These are phyloP conservation scores for Boletus subparvulus DNA, from an alignment of 768 basidiomycete species.

Conservation along the genomic window DNA sequence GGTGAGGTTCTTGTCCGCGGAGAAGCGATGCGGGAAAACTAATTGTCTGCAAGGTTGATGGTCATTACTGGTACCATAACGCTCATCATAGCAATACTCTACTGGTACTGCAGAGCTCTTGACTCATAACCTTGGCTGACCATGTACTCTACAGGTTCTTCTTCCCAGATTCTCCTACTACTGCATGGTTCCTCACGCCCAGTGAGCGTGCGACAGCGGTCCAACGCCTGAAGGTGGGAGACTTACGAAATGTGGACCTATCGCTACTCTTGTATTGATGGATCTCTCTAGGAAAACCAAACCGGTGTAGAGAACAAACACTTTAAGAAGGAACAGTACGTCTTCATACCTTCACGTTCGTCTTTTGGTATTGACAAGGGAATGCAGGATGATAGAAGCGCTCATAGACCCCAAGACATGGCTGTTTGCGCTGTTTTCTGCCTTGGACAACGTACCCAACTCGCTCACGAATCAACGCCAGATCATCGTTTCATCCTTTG, in stretches of 20 bases:
- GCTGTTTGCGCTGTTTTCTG: conserved; percentile 70
- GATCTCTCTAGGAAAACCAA: conserved; percentile 56
- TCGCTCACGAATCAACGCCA: conserved; percentile 64
- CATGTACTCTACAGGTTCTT: conserved; percentile 43
- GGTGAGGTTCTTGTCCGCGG: conserved; percentile 36
- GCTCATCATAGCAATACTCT: conserved; percentile 47
- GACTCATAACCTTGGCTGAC: background rate
- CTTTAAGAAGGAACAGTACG: conserved; percentile 79
- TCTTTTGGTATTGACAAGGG: background rate
- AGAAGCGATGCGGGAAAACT: background rate
- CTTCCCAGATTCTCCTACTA: conserved; percentile 76
- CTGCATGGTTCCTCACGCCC: conserved; percentile 68
- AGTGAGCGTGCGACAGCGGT: conserved; percentile 65
- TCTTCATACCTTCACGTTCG: conserved; percentile 1
- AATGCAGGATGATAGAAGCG: conserved; percentile 62
- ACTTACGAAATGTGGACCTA: background rate
- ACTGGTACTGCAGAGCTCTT: conserved; percentile 43
- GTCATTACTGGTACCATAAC: conserved; percentile 65
- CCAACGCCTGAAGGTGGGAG: conserved; percentile 56
- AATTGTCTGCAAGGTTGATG: conserved; percentile 51
- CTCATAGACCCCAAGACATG: conserved; percentile 70
- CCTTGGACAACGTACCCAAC: conserved; percentile 61
- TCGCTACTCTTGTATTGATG: background rate
- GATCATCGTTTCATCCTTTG: conserved; percentile 66
- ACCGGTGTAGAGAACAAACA: conserved; percentile 80